These are phyloP conservation scores for Lablab purpureus DNA, from an alignment of 306 rosid genomes.

Conservation along the genomic window DNA sequence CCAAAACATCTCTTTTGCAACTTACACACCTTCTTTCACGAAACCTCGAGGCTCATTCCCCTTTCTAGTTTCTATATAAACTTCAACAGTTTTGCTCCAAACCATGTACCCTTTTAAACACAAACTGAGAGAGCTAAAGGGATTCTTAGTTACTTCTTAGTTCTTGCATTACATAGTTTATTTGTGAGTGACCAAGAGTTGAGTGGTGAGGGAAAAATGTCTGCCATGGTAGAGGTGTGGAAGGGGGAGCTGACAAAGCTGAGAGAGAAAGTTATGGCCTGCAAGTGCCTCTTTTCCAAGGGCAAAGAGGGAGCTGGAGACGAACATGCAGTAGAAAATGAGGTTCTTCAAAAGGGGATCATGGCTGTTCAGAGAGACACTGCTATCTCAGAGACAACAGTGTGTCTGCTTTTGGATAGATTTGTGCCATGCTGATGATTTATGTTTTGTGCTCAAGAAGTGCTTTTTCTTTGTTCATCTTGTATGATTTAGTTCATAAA, in stretches of 20 bases:
- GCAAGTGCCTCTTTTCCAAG: conserved; percentile 43
- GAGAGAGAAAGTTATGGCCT: conserved; percentile 54
- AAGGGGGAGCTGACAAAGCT: conserved; percentile 67
- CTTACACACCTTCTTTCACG: neutral
- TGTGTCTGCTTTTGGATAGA: conserved; percentile 85
- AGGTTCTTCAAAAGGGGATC: conserved; percentile 36
- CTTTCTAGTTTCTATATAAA: conserved; percentile 44
- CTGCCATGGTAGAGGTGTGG: conserved; percentile 68
- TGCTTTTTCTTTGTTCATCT: neutral
- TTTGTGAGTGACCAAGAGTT: neutral
- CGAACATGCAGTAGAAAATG: conserved; percentile 8
- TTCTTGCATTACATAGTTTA: neutral
- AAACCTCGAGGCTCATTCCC: neutral
- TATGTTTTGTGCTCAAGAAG: neutral
- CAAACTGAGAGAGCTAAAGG: neutral
- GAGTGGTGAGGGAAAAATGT: conserved; percentile 51
- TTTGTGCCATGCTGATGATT: conserved; percentile 70
- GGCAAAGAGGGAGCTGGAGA: conserved; percentile 44
- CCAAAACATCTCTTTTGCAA: conserved; percentile 9
- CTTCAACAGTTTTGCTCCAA: neutral
- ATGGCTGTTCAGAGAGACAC: conserved; percentile 39
- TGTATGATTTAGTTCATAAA: neutral
- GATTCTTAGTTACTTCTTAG: neutral
- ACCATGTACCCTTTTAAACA: neutral
- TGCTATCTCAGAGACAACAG: conserved; percentile 67